Conservation (phyloP, 2,329 filamentous ascomycete genomes). For the Emergomyces pasteurianus region DNA sequence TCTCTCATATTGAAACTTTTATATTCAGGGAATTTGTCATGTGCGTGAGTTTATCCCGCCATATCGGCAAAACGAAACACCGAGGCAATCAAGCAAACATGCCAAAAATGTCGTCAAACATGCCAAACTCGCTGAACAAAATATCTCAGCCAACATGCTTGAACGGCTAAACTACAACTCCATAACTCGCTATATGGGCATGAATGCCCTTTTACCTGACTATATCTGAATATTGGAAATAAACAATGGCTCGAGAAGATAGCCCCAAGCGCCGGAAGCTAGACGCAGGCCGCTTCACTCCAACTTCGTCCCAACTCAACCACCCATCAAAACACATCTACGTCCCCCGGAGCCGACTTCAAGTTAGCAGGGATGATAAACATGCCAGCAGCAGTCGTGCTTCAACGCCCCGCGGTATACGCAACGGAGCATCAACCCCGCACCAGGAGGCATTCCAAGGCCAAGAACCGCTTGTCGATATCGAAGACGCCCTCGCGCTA, state of each 20-base stretch:
- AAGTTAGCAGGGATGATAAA: slow-evolving; percentile 4
- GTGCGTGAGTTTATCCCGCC: too few relatives aligned
- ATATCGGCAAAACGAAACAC: neutral
- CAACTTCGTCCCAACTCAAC: slow-evolving; percentile 37
- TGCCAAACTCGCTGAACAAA: neutral
- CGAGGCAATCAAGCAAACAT: neutral
- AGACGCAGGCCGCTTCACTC: slow-evolving; percentile 50
- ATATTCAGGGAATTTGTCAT: neutral
- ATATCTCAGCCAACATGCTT: neutral
- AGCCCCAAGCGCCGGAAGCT: slow-evolving; percentile 56
- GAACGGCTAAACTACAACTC: neutral
- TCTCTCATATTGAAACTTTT: neutral
- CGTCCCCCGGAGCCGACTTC: slow-evolving; percentile 19
- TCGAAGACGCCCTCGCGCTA: slow-evolving; percentile 61
- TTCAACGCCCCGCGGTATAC: slow-evolving; percentile 21
- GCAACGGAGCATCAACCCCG: slow-evolving; percentile 19
- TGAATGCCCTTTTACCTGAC: neutral
- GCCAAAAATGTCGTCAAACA: slow-evolving; percentile 1
- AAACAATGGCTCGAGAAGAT: slow-evolving; percentile 29
- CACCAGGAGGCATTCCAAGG: slow-evolving; percentile 50
- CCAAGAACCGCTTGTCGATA: slow-evolving; percentile 48
- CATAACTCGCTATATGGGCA: neutral
- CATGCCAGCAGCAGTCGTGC: slow-evolving; percentile 13
- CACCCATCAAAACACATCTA: slow-evolving; percentile 28
- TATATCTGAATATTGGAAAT: neutral